Evolutionary conservation across 495 filamentous ascomycete species (phyloP).

Genomic region (Penicillium roqueforti): DNA sequence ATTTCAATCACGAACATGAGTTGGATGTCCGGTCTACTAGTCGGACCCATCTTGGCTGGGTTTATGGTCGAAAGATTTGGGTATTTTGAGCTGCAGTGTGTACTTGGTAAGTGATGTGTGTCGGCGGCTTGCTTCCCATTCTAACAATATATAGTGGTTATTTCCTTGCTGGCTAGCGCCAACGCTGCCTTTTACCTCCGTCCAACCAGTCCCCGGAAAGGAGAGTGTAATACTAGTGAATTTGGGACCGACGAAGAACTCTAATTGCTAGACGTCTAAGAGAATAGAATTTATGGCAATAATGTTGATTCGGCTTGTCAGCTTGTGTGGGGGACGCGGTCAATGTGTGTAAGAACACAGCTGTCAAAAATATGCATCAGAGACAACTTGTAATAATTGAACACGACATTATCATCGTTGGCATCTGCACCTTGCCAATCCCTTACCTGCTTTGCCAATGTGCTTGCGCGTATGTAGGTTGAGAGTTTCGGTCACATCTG

Average conservation of each 20-base stretch:
- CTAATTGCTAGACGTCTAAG: background rate
- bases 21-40: constrained; percentile 31
- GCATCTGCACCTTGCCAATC: background rate
- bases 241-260: background rate
- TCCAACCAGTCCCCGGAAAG: background rate
- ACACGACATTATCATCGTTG: background rate
- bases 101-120: constrained; percentile 23
- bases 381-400: background rate
- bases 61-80: constrained; percentile 30
- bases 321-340: background rate
- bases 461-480: background rate
- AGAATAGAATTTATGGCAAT: background rate
- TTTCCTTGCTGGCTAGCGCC: background rate
- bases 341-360: background rate
- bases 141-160: background rate
- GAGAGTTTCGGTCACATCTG: background rate
- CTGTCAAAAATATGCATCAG: background rate
- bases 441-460: background rate
- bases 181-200: constrained; percentile 1
- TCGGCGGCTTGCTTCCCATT: background rate
- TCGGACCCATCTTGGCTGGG: constrained; percentile 36
- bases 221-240: background rate
- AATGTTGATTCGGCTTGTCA: background rate
- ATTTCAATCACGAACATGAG: constrained; percentile 34
- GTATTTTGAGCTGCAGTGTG: constrained; percentile 32